Percentiles rank a stretch among this genome's conserved stretches.
Evolutionary conservation across 768 basidiomycete species (phyloP).

Genomic region (Dentipellis sp.): DNA sequence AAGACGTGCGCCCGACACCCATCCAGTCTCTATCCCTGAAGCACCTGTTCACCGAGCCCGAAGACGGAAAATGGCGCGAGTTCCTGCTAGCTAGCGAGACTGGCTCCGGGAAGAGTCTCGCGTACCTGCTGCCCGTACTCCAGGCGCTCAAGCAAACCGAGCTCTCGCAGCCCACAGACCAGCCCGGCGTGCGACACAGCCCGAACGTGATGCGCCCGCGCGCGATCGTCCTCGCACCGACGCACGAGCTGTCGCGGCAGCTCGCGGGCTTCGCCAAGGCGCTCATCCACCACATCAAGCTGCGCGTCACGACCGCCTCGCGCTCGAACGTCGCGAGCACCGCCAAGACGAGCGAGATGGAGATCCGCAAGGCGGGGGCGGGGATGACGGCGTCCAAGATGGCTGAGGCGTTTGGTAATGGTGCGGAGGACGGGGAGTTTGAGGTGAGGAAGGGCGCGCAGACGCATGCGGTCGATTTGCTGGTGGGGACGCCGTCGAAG

Average conservation of each 20-base stretch:
- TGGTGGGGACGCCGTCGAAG: constrained; percentile 60
- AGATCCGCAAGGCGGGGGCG: background rate
- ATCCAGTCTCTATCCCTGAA: constrained; percentile 74
- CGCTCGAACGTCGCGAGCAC: constrained; percentile 35
- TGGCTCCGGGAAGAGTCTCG: constrained; percentile 87
- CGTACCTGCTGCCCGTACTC: constrained; percentile 79
- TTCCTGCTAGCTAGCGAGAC: constrained; percentile 82
- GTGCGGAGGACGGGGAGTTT: constrained; percentile 15
- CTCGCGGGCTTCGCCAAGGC: constrained; percentile 66
- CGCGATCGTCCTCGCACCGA: constrained; percentile 76
- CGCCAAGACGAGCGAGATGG: constrained; percentile 14
- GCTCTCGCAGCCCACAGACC: constrained; percentile 9
- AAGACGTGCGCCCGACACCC: constrained; percentile 50
- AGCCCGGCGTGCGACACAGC: background rate
- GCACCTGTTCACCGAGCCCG: constrained; percentile 37
- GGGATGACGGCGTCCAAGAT: constrained; percentile 39
- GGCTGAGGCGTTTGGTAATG: constrained; percentile 23
- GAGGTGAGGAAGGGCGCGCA: constrained; percentile 12
- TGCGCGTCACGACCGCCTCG: constrained; percentile 67
- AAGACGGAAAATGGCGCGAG: constrained; percentile 30
- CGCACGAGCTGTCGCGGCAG: constrained; percentile 84
- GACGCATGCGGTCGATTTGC: constrained; percentile 37
- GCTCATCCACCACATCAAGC: constrained; percentile 64
- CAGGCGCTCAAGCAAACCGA: constrained; percentile 71
- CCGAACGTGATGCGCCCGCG: constrained; percentile 45